Base-by-base conservation (phyloP, 2,329 filamentous ascomycete genomes). In the Emericellopsis cladophorae region DNA sequence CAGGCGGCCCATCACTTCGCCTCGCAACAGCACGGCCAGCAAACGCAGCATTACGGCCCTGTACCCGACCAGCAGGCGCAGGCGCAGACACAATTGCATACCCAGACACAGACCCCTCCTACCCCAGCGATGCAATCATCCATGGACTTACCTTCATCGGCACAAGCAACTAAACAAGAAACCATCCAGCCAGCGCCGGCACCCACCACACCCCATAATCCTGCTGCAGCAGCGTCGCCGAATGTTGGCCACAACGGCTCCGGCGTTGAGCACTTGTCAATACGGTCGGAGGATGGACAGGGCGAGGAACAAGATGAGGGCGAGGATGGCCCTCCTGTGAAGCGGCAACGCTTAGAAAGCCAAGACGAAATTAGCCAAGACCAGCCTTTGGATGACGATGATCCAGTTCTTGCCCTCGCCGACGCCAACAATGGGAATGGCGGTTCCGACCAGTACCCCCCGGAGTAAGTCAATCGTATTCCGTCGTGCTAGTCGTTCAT, bases 331-430 rank as follows among this genome's bases (percentile, higher is more conserved):
- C 65, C 60, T 14, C 49, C 51, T 5, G 51, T 58, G 4, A 72
- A 70, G 46, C 60, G 67, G 9, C 60, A 52, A 32, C 57, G 62
- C 26, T 45, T 69, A 5, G 58, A 61, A 11, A 31, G 43, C 5
- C 53, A 55, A 4, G 53, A 50, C 4, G 51, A 54, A 14, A 39
- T 53, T n/a, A 46, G 52, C 10, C 56, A 60, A 12, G 57, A 61
- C 14, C 51, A 55, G 8, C 47, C 55, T 1, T 49, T 69, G 12
- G 66, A 70, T 23, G 26, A 29, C 26, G 68, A 72, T 43, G 67
- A 70, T 42, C 66, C 66, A 5, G 64, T 73, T 11, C 46, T 73
- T 45, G 67, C 65, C 7, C 50, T 73, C 34, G 64, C 67, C n/a
- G 33, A 24, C 18, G 42, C 42, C 1, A 40, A 70, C 43, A 66